Percentiles rank a stretch among this genome's conserved stretches.
Evolutionary conservation across 768 basidiomycete species (phyloP).

Genomic region (Pisolithus sp.): DNA sequence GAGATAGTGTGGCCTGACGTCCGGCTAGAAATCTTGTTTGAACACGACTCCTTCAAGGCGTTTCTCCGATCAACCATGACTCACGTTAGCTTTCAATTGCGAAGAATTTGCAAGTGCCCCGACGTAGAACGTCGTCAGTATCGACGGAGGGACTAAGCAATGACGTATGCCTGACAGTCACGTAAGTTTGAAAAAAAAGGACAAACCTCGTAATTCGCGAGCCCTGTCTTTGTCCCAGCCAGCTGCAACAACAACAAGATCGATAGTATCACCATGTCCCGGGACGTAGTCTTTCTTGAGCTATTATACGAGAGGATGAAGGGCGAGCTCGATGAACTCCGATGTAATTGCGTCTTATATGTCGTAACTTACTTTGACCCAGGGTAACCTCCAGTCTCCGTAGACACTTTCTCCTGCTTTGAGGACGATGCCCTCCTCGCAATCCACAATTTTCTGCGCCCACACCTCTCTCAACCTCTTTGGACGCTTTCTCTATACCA

Average conservation of each 20-base stretch:
- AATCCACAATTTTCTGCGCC: constrained; percentile 42
- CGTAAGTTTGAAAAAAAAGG: neutral
- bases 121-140: constrained; percentile 76
- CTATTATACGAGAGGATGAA: constrained; percentile 17
- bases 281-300: constrained; percentile 86
- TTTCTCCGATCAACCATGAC: constrained; percentile 10
- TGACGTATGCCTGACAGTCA: constrained; percentile 1
- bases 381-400: constrained; percentile 56
- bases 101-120: constrained; percentile 54
- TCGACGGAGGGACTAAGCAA: constrained; percentile 55
- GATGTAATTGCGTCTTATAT: constrained; percentile 12
- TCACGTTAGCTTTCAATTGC: constrained; percentile 34
- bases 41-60: neutral
- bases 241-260: constrained; percentile 72
- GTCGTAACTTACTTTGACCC: constrained; percentile 60
- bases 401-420: constrained; percentile 69
- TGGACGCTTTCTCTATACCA: constrained; percentile 7
- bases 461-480: constrained; percentile 40
- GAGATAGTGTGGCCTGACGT: constrained; percentile 53
- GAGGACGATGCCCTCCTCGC: constrained; percentile 69
- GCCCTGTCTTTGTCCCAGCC: constrained; percentile 77
- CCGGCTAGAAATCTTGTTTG: constrained; percentile 27
- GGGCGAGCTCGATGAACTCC: neutral
- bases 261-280: constrained; percentile 74
- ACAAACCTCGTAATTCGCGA: constrained; percentile 64